Evolutionary conservation across 441 rosid genomes (phyloP), one percentile per base, ranked within the genome.

Genomic region (Flueggea neowawraea): DNA sequence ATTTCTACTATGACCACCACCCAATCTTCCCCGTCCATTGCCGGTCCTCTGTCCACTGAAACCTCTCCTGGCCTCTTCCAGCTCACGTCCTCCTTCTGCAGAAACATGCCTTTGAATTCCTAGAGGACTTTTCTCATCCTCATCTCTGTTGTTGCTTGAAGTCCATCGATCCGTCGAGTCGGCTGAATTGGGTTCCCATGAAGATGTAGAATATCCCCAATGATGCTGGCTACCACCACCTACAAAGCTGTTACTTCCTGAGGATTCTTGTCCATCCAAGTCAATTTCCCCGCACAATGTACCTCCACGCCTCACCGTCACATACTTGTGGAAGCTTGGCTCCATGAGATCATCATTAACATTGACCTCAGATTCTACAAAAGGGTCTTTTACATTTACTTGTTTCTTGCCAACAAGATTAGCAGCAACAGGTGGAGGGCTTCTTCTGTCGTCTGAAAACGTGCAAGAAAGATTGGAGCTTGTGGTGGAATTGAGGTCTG

Each of bases 281-380:
- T 83, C 89, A n/a, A 62, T 88, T 15, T 60, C 76, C n/a, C 64
- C 77, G 31, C 58, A 69, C 22, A 67, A 57, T 41, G 69, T 48
- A 57, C 83, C 83, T 1, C 85, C 90, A 51, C 91, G 80, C 61
- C 73, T 79, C 56, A 83, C 74, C 0, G 91, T 89, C 51, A 89
- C 93, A 57, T 89, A 86, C 70, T 78, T 86, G 69, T 84, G 88
- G 54, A 86, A 73, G 67, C 95, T 94, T 16, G 96, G 97, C 62
- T 90, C 95, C 78, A 76, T 78, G 13, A 89, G 60, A 65, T 94
- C 92, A 68, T 86, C 85, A 6, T 16, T 70, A 1, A 55, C 84
- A 12, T 57, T 47, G 14, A 88, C 71, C 69, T 83, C 95, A n/a
- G 95, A 83, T 77, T 85, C 91, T 53, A 85, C 80, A 65, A 84